Evolutionary conservation across 305 asterid species (phyloP).

Genomic region (Stenogyne calaminthoides): DNA sequence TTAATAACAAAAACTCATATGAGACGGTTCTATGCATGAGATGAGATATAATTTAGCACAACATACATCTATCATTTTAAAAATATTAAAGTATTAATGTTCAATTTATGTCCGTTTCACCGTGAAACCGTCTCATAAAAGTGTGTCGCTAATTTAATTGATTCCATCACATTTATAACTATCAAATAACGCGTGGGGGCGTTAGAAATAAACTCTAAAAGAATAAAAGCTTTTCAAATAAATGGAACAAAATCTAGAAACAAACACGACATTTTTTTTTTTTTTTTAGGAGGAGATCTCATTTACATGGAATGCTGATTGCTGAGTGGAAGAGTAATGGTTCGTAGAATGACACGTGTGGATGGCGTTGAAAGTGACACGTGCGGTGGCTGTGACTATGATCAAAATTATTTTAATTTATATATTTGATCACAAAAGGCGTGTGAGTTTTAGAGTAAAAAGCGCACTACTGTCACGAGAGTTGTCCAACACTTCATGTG

Average conservation of each 20-base stretch:
- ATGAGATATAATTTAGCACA: too few relatives aligned
- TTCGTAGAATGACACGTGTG: constrained; percentile 24
- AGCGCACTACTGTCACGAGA: constrained; percentile 25
- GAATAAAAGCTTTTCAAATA: not conserved
- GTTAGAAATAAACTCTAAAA: not conserved
- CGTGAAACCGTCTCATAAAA: too few relatives aligned
- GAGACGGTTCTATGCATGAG: too few relatives aligned
- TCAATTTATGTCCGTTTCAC: too few relatives aligned
- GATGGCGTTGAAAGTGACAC: constrained; percentile 14
- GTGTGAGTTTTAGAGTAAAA: constrained; percentile 13
- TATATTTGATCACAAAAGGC: not conserved
- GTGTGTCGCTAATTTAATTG: too few relatives aligned
- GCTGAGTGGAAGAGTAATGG: not conserved
- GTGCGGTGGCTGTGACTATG: constrained; percentile 8
- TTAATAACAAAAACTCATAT: too few relatives aligned
- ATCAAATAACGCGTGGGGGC: too few relatives aligned
- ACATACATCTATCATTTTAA: too few relatives aligned
- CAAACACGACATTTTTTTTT: not conserved
- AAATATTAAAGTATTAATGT: too few relatives aligned
- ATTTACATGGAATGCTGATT: constrained; percentile 20
- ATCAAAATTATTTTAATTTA: not conserved
- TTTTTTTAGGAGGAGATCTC: not conserved
- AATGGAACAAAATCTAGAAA: not conserved
- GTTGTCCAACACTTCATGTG: constrained; percentile 31
- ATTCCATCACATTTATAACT: too few relatives aligned